phyloP scores from a whole-genome alignment of 2,329 filamentous ascomycete genomes.

The Amylocarpus encephaloides region DNA sequence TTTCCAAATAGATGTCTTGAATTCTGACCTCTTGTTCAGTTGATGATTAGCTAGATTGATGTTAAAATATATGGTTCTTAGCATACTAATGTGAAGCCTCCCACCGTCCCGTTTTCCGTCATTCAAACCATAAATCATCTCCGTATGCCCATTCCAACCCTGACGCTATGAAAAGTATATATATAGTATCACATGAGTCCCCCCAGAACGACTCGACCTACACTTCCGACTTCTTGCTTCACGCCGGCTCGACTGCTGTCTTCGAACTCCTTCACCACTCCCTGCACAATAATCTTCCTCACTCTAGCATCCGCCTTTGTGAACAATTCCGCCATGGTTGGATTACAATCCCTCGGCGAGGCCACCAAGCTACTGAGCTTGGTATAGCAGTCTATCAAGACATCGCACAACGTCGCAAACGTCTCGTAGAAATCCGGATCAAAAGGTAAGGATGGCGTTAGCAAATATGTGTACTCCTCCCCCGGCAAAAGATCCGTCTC shows the following conservation, averaged over 20 bases:
- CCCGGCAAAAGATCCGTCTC: conserved; percentile 66
- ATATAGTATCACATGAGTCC: conserved; percentile 59
- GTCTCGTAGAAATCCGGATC: conserved; percentile 97
- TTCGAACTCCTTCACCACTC: conserved; percentile 87
- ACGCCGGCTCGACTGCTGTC: conserved; percentile 71
- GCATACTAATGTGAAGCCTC: not conserved
- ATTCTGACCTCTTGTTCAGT: not conserved
- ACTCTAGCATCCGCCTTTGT: conserved; percentile 81
- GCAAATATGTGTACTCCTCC: conserved; percentile 80
- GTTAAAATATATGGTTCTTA: conserved; percentile 10
- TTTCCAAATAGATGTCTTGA: not conserved
- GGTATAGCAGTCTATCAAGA: conserved; percentile 86
- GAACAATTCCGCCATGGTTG: conserved; percentile 74
- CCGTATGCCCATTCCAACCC: not conserved
- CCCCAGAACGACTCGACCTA: conserved; percentile 83
- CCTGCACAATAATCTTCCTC: conserved; percentile 81
- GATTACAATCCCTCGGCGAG: conserved; percentile 66
- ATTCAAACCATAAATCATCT: conserved; percentile 3
- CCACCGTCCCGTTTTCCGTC: not conserved
- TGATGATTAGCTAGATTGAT: not conserved
- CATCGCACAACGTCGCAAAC: conserved; percentile 91
- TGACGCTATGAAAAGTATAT: conserved; percentile 7
- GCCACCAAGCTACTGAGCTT: conserved; percentile 69
- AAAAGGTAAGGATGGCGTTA: conserved; percentile 90
- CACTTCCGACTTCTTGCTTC: conserved; percentile 74